Evolutionary conservation across 2,329 filamentous ascomycete species (phyloP).

Genomic region (Rhexocercosporidium sp.): DNA sequence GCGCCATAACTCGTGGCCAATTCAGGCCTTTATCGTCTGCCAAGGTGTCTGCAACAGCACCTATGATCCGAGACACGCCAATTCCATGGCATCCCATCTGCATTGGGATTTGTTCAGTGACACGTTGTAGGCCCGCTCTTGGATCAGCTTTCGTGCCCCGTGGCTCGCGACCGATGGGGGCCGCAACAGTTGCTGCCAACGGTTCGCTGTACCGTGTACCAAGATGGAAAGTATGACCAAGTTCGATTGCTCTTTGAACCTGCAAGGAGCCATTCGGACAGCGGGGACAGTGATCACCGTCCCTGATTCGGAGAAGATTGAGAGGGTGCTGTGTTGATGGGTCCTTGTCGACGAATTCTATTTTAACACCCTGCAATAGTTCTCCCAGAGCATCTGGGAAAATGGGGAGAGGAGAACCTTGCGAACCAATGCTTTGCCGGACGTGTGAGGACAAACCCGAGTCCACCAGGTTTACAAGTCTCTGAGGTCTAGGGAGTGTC

Average conservation of each 20-base stretch:
- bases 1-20: conserved; percentile 87
- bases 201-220: conserved; percentile 86
- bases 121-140: background rate
- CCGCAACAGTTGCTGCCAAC: conserved; percentile 66
- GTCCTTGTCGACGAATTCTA: conserved; percentile 35
- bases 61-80: conserved; percentile 88
- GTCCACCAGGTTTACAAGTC: conserved; percentile 48
- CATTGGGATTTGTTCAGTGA: conserved; percentile 56
- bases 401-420: conserved; percentile 27
- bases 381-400: conserved; percentile 23
- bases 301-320: conserved; percentile 67
- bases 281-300: conserved; percentile 74
- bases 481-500: conserved; percentile 8
- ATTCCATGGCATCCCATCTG: conserved; percentile 98
- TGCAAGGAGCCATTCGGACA: conserved; percentile 69
- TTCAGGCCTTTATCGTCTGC: conserved; percentile 76
- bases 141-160: background rate
- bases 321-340: conserved; percentile 51
- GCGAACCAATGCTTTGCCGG: conserved; percentile 16
- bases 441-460: conserved; percentile 39
- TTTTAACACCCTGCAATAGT: conserved; percentile 13
- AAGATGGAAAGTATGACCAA: conserved; percentile 94
- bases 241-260: conserved; percentile 78
- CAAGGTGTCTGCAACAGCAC: conserved; percentile 79
- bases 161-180: conserved; percentile 41